Evolutionary conservation across 331 rosid genomes (phyloP), one percentile per base, ranked within the genome.

Genomic region (Quercus phellos): DNA sequence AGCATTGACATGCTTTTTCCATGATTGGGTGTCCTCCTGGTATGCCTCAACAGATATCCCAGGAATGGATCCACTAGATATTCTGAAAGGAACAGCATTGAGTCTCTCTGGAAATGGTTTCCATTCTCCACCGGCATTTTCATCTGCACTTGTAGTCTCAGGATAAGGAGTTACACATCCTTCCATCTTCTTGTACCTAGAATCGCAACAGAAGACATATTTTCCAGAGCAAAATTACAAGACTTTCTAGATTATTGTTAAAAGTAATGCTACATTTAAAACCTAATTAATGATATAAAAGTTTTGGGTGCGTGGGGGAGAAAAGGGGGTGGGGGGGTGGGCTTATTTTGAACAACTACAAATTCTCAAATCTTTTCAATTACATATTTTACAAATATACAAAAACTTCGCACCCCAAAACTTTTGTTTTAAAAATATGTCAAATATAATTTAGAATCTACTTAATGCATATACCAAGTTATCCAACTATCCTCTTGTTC

Each of bases 131-230:
- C 77, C 78, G 5, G 81, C 68, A 78, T 68, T 82, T 54, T 79
- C 81, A 17, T 55, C 71, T 18, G 30, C 12, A 56, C 58, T 82
- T 59, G 59, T 19, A 55, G 80, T 46, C 70, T 76, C 86, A 4
- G 90, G 89, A 69, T 76, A 51, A 64, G 95, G 95, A 77, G 93
- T 88, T 55, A 88, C 55, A 53, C 98, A 93, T 27, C 74, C 76
- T 58, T 91, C 90, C 98, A 93, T 89, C 85, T 85, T 85, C 88
- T 88, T 91, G 87, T 91, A 91, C 98, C 98, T 93, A 70, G 54
- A 78, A 12, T 26, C 79, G 69, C 68, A 17, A 24, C 64, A 70
- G 54, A 79, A 50, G 54, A 34, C 55, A 24, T 50, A 19, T 22
- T 14, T 61, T 76, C 68, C 27, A 77, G 74, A 81, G 42, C 51